Base-by-base conservation (phyloP, 225 moss, liverwort and hornwort species). In the Pseudoscleropodium purum region DNA sequence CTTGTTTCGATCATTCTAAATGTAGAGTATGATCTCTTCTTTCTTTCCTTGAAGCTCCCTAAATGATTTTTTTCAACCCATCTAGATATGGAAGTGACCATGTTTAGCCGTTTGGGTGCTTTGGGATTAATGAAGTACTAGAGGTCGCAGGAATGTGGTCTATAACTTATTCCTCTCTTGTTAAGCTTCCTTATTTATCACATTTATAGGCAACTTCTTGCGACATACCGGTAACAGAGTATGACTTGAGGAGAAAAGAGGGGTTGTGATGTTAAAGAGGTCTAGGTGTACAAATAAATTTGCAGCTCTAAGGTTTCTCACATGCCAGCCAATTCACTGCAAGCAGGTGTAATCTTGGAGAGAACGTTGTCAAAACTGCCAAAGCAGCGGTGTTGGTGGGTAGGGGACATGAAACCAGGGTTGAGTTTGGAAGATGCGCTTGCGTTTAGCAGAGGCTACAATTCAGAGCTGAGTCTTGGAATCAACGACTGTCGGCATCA, bases 401-500 rank as follows among this genome's bases (percentile, higher is more conserved):
- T 92, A 61, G 95, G 95, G 61, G 81, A 89, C 41, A 92, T 93
- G 91, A 92, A 95, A 83, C 79, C 95, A 29, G 95, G 87, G 37
- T 67, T 92, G 81, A 92, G 81, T 60, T 85, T 93, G 89, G 88
- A 91, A 78, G 92, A 93, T 82, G 95, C 95, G 60, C 57, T 92
- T 65, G 88, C 84, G 65, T 95, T 92, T 62, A 90, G 88, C 83
- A 89, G 88, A 82, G 84, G 62, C 49, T 93, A 89, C 86, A 52
- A 91, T 87, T 41, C 89, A 66, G 93, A 92, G 76, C 80, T 95
- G 65, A 90, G 54, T 39, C 81, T 95, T 67, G 95, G 95, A 77
- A 75, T 95, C 89, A 93, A 95, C 45, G 95, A 95, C 68, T 95
- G 95, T 80, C 95, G 95, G 79, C 95, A 95, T 86, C 90, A 95